A percentile compares a stretch with the other conserved stretches of the same genome.
These are phyloP conservation scores for Edaphochlamys debaryana DNA, from an alignment of 139 green algal species.

Conservation along the genomic window DNA sequence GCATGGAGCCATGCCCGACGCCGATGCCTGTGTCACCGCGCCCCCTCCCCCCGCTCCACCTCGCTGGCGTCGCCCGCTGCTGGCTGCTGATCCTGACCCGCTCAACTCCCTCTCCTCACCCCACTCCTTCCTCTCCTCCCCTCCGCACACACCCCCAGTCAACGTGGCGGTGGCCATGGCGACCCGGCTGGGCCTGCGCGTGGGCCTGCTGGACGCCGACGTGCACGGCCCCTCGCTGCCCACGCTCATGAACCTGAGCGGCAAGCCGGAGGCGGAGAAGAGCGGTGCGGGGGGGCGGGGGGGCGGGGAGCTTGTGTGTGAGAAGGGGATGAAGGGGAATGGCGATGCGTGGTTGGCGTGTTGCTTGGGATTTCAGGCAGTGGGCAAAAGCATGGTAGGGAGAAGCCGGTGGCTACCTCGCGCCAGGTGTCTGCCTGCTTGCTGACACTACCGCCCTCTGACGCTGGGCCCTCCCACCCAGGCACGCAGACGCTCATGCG, in stretches of 20 bases:
- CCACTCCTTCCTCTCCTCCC: neutral
- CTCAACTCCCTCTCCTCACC: neutral
- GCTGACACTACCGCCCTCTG: too few species aligned
- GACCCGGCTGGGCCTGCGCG: constrained; percentile 60
- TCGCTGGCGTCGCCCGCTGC: too few species aligned
- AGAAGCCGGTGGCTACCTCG: too few species aligned
- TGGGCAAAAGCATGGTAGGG: too few species aligned
- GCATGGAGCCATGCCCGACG: neutral
- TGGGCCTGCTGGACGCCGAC: constrained; percentile 94
- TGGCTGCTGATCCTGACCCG: too few species aligned
- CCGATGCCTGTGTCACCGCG: neutral
- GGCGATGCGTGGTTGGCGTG: too few species aligned
- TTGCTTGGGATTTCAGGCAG: too few species aligned
- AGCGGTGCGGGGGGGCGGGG: neutral
- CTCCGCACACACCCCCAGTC: constrained; percentile 63
- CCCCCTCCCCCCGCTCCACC: too few species aligned
- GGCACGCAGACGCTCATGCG: constrained; percentile 57
- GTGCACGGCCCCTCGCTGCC: constrained; percentile 91
- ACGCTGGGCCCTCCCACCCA: too few species aligned
- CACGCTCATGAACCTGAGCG: constrained; percentile 84
- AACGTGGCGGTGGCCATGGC: constrained; percentile 91
- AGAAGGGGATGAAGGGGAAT: too few species aligned
- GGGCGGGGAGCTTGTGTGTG: too few species aligned
- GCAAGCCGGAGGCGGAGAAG: constrained; percentile 45
- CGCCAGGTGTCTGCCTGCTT: too few species aligned